These are phyloP conservation scores for Syzygium syzygioides DNA, from an alignment of 441 rosid genomes.

Conservation along the genomic window DNA sequence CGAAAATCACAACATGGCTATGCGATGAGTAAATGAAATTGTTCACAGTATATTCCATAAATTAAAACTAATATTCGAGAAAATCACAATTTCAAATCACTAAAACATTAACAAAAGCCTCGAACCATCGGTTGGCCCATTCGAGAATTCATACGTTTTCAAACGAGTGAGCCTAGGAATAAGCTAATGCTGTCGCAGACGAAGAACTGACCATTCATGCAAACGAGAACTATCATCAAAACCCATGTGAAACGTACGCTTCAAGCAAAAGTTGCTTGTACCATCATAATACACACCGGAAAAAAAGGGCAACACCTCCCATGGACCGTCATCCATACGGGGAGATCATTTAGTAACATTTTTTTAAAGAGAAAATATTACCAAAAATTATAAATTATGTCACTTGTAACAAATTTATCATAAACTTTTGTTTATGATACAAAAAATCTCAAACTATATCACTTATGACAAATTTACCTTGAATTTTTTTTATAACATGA, in stretches of 20 bases:
- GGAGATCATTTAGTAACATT: neutral
- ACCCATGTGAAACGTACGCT: neutral
- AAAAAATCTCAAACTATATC: no score
- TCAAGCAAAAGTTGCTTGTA: neutral
- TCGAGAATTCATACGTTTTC: neutral
- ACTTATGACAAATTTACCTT: no score
- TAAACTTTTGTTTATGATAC: no score
- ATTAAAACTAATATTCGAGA: neutral
- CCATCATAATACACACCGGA: neutral
- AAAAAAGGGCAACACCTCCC: neutral
- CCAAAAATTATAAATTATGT: no score
- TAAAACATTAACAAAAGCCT: neutral
- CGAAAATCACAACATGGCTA: fast-evolving
- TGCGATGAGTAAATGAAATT: neutral
- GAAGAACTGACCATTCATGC: neutral
- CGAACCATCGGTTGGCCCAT: neutral
- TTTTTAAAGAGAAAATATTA: neutral
- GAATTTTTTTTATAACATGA: no score
- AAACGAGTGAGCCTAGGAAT: neutral
- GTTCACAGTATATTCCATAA: neutral
- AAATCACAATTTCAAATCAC: neutral
- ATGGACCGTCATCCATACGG: neutral
- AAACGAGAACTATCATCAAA: neutral
- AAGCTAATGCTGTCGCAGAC: neutral
- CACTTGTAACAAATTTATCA: no score